Conservation (phyloP, 768 basidiomycete species). For the Multifurca ochricompacta region DNA sequence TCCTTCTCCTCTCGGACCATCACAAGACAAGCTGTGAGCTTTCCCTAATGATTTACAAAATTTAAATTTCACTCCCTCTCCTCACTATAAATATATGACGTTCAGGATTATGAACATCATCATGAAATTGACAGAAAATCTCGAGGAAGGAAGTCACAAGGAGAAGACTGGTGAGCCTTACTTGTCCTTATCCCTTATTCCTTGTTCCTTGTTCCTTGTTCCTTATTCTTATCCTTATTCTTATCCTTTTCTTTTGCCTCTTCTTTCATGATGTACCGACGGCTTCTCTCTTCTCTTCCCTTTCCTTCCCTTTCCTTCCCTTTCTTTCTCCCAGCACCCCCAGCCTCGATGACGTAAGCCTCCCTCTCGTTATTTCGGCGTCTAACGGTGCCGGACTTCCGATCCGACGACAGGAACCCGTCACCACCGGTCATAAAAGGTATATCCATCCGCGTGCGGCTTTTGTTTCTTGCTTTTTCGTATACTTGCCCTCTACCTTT, state of each 20-base stretch:
- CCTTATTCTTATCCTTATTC: too few species aligned
- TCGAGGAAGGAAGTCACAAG: constrained; percentile 12
- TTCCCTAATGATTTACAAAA: constrained; percentile 9
- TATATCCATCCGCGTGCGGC: constrained; percentile 10
- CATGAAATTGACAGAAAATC: constrained; percentile 6
- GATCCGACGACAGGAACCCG: constrained; percentile 18
- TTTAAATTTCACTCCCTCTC: too few species aligned
- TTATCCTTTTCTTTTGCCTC: too few species aligned
- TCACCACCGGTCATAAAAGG: constrained; percentile 19
- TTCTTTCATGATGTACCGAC: too few species aligned
- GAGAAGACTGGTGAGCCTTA: constrained; percentile 24
- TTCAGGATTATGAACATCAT: background rate
- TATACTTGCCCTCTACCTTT: background rate
- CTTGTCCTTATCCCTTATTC: constrained; percentile 10
- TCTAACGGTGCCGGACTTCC: constrained; percentile 13
- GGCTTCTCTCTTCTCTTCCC: too few species aligned
- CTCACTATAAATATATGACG: background rate
- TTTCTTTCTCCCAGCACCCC: background rate
- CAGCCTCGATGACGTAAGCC: constrained; percentile 16
- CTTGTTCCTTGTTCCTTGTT: background rate
- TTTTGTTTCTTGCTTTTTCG: constrained; percentile 2
- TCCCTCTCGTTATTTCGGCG: background rate
- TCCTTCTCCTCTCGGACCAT: too few species aligned
- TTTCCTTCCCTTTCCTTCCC: too few species aligned
- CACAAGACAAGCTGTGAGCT: constrained; percentile 11